A percentile compares a stretch with the other conserved stretches of the same genome.
Conservation (phyloP, 1,284 basidiomycete genomes). For the Cryptococcus sp. region DNA sequence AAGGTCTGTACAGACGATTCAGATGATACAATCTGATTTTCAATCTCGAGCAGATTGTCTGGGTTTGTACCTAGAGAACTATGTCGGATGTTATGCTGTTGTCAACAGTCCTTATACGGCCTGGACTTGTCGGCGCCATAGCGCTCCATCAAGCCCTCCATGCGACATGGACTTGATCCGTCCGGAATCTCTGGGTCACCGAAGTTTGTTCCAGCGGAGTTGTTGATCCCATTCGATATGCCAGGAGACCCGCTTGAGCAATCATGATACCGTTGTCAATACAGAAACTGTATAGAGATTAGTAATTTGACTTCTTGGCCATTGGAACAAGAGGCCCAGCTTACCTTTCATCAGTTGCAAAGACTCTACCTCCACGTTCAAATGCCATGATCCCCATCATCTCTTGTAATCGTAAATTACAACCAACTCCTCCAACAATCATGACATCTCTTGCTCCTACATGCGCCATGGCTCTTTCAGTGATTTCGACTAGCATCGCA, state of each 20-base stretch:
- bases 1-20: too few relatives aligned
- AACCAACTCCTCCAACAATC: slow-evolving; percentile 98
- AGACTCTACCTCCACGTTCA: slow-evolving; percentile 84
- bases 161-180: slow-evolving; percentile 81
- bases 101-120: too few relatives aligned
- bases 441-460: slow-evolving; percentile 93
- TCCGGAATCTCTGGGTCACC: slow-evolving; percentile 90
- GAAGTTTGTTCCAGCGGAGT: slow-evolving; percentile 74
- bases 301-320: too few relatives aligned
- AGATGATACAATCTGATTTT: too few relatives aligned
- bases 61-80: too few relatives aligned
- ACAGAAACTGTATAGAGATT: slow-evolving; percentile 65
- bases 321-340: slow-evolving; percentile 11
- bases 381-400: slow-evolving; percentile 99
- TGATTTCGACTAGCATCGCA: slow-evolving; percentile 99
- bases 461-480: slow-evolving; percentile 98
- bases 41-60: too few relatives aligned
- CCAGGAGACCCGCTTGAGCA: slow-evolving; percentile 90
- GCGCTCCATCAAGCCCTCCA: slow-evolving; percentile 57
- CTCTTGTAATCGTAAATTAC: slow-evolving; percentile 90
- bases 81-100: too few relatives aligned
- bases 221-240: slow-evolving; percentile 83
- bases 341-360: slow-evolving; percentile 93
- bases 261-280: slow-evolving; percentile 99
- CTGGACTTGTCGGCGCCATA: too few relatives aligned